These are phyloP conservation scores for Ilex paraguariensis DNA, from an alignment of 305 asterid species.

Conservation along the genomic window DNA sequence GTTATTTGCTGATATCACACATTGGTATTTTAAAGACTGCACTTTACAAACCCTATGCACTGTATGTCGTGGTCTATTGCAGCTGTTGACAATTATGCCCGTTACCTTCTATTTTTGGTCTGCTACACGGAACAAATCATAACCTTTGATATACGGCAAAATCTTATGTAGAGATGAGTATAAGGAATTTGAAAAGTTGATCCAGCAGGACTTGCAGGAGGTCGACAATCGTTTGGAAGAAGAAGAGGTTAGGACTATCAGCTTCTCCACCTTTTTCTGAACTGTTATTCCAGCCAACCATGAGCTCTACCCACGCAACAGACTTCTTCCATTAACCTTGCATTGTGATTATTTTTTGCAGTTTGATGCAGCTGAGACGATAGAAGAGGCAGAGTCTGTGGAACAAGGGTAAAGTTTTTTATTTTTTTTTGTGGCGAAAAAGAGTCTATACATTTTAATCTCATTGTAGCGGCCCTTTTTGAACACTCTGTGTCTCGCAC, in stretches of 20 bases:
- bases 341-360: conserved; percentile 28
- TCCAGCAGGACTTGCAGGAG: conserved; percentile 75
- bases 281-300: conserved; percentile 3
- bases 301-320: conserved; percentile 1
- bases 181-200: conserved; percentile 87
- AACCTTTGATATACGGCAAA: not conserved
- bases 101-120: not conserved
- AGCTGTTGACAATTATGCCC: not conserved
- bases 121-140: not conserved
- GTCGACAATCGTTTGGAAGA: conserved; percentile 89
- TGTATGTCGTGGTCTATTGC: too few relatives aligned
- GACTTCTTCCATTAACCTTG: conserved; percentile 14
- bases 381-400: conserved; percentile 80
- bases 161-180: conserved; percentile 69
- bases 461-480: conserved; percentile 2
- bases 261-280: conserved; percentile 11
- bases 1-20: too few relatives aligned
- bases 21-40: too few relatives aligned
- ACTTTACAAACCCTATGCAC: too few relatives aligned
- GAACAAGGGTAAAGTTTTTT: conserved; percentile 61
- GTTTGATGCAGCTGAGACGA: conserved; percentile 91
- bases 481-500: too few relatives aligned
- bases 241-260: conserved; percentile 62
- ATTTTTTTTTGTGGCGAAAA: conserved; percentile 8
- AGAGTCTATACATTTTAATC: conserved; percentile 6